Evolutionary conservation across 2,329 filamentous ascomycete species (phyloP), one percentile per base, ranked within the genome.

Genomic region (Trematosphaeria pertusa): DNA sequence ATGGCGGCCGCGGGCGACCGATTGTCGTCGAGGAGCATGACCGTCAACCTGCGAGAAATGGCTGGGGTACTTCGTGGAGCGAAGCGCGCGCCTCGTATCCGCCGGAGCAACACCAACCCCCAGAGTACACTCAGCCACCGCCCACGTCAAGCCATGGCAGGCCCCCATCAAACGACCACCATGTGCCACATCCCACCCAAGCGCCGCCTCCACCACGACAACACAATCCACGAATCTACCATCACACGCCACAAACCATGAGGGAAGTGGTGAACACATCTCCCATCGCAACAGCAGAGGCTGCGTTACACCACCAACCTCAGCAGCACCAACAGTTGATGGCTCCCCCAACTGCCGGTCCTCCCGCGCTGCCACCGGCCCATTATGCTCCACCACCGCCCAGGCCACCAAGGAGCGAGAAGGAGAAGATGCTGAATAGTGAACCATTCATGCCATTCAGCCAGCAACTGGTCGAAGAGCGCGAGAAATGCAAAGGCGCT

Each of bases 371-470:
- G 19, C 60, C 62, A 38, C 58, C 59, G 24, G 43, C 59, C 10
- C 59, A 60, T 35, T 63, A 60, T 36, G 46, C 59, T 43, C 46
- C 47, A 41, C 52, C 59, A 8, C 43, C 48, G 32, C 54, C 54
- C 2, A 38, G 61, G 56, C 58, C 73, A 58, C 61, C 64, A 61
- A 74, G 80, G 50, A 87, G 86, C 1, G 90, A 96, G 67, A 94
- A 94, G 72, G 88, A 95, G 50, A 91, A 94, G 69, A 97, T 97
- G 93, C 76, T 96, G 12, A 80, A 80, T 22, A 89, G 89, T 10
- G 81, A 88, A 31, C 81, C 84, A n/a, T 97, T 91, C 72, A 86
- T 86, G 50, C 89, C 89, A 5, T 92, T 87, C 54, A 86, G 90
- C 65, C 82, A 85, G 50, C 87, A 91, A 61, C 81, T 99, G 4